These are phyloP conservation scores for Cryptococcus sp. DNA, from an alignment of 1,284 basidiomycete species.

Conservation along the genomic window DNA sequence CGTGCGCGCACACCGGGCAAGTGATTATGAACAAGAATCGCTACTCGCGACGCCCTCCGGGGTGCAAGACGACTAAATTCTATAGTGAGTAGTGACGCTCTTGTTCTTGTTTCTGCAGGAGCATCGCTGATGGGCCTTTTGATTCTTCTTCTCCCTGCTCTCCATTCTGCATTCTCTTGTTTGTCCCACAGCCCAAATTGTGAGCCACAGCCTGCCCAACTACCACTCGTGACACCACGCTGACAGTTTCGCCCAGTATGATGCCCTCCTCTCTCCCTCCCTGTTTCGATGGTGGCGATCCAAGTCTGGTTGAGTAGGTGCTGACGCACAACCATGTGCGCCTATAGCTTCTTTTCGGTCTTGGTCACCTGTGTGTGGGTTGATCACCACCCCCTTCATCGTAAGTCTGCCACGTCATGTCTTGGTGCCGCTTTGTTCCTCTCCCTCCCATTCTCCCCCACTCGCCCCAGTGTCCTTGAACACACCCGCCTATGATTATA, in stretches of 20 bases:
- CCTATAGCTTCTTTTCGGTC: constrained; percentile 1
- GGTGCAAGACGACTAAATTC: constrained; percentile 45
- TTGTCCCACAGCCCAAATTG: constrained; percentile 39
- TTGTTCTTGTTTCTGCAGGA: neutral
- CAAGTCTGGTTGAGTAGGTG: neutral
- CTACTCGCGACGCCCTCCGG: constrained; percentile 44
- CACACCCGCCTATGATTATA: constrained; percentile 39
- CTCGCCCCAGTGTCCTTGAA: too few species aligned
- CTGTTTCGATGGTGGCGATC: neutral
- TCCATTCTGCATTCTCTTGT: neutral
- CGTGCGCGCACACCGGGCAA: constrained; percentile 11
- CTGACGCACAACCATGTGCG: neutral
- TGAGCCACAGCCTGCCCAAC: constrained; percentile 7
- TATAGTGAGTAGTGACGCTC: constrained; percentile 38
- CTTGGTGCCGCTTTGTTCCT: neutral
- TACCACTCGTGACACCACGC: neutral
- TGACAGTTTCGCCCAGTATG: constrained; percentile 22
- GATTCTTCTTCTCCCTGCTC: constrained; percentile 1
- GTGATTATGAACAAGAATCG: constrained; percentile 49
- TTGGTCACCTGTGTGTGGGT: neutral
- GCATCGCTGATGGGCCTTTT: neutral
- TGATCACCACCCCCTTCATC: neutral
- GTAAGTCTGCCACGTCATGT: too few species aligned
- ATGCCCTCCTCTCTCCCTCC: constrained; percentile 15
- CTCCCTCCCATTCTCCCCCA: constrained; percentile 1